Conservation (phyloP, 108 stramenopile species). For the Discostella pseudostelligera region DNA sequence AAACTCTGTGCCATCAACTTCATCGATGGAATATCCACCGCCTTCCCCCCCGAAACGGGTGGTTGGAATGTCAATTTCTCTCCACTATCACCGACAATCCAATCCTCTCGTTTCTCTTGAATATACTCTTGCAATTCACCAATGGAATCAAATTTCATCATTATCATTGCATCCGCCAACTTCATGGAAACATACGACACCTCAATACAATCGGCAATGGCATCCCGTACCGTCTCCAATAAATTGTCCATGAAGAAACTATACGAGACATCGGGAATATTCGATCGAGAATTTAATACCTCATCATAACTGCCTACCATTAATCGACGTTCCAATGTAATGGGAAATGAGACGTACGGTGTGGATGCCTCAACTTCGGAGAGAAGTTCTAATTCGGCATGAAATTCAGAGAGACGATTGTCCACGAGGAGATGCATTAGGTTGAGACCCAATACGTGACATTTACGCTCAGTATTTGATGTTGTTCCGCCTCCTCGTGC, state of each 20-base stretch:
- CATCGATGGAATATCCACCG: conserved; percentile 75
- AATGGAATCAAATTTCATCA: conserved; percentile 76
- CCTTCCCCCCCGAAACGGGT: conserved; percentile 54
- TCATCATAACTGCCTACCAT: conserved; percentile 89
- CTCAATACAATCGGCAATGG: conserved; percentile 87
- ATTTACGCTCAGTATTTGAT: conserved; percentile 53
- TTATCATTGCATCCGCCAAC: conserved; percentile 61
- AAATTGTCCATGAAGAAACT: conserved; percentile 77
- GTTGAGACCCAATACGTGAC: conserved; percentile 79
- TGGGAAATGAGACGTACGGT: conserved; percentile 74
- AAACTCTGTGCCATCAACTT: conserved; percentile 80
- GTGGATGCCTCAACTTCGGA: conserved; percentile 64
- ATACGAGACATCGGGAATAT: conserved; percentile 75
- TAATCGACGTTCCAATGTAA: conserved; percentile 79
- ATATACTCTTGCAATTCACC: conserved; percentile 75
- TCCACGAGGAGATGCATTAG: conserved; percentile 87
- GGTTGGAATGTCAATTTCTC: conserved; percentile 66
- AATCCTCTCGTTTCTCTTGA: conserved; percentile 76
- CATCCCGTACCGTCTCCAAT: conserved; percentile 78
- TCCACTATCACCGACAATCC: conserved; percentile 69
- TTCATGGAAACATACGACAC: conserved; percentile 75
- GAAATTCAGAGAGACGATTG: conserved; percentile 88
- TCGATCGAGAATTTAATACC: conserved; percentile 52
- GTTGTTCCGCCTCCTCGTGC: neutral
- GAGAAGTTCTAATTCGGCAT: conserved; percentile 84